Conservation (phyloP, 352 stramenopile genomes). For the Globisporangium heterothallicum region DNA sequence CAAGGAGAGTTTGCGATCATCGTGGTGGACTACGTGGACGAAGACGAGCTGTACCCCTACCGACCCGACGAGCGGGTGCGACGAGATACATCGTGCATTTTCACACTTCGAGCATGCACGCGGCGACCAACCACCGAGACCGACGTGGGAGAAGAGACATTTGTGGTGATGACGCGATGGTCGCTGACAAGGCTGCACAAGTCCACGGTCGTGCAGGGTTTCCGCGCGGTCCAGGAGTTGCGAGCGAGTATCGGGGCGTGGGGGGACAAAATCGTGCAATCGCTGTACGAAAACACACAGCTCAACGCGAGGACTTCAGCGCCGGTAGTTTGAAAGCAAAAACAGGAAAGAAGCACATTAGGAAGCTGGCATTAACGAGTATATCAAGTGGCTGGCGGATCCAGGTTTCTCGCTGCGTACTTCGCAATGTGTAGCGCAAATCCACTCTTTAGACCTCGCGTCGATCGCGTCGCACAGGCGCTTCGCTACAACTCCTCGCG, state of each 20-base stretch:
- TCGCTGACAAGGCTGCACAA: slow-evolving; percentile 12
- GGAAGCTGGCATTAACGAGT: too few species aligned
- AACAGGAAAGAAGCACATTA: too few species aligned
- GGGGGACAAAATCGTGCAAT: slow-evolving; percentile 11
- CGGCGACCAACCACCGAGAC: not conserved
- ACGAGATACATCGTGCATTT: slow-evolving; percentile 18
- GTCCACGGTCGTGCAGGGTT: not conserved
- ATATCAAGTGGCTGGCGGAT: too few species aligned
- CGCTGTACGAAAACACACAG: slow-evolving; percentile 7
- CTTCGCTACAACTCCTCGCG: too few species aligned
- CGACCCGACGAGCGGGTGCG: slow-evolving; percentile 18
- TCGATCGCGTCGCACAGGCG: too few species aligned
- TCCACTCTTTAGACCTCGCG: too few species aligned
- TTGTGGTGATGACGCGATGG: slow-evolving; percentile 11
- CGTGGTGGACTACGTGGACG: slow-evolving; percentile 23
- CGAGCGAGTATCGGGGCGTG: slow-evolving; percentile 13
- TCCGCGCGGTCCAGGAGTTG: slow-evolving; percentile 5
- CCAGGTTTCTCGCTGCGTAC: too few species aligned
- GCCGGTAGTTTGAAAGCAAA: too few species aligned
- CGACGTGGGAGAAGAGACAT: not conserved
- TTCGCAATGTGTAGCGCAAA: too few species aligned
- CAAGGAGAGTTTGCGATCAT: slow-evolving; percentile 13
- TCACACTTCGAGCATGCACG: not conserved
- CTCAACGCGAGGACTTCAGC: too few species aligned
- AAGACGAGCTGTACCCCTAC: slow-evolving; percentile 35